A percentile compares a stretch with the other conserved stretches of the same genome.
phyloP scores from a whole-genome alignment of 2,329 filamentous ascomycete genomes.

The Pseudogymnoascus sp. region DNA sequence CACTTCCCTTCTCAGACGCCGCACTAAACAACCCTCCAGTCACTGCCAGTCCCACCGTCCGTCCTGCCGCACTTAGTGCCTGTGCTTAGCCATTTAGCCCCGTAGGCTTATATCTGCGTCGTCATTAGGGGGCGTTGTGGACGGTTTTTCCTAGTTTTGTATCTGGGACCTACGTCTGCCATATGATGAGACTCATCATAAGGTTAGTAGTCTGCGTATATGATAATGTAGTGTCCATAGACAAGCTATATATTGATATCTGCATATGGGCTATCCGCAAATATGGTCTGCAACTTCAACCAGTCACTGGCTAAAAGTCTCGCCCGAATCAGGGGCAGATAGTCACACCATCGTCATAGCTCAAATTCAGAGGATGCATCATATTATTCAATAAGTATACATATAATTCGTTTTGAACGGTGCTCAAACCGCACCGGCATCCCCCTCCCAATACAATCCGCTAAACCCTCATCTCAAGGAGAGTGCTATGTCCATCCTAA shows the following conservation, averaged over 20 bases:
- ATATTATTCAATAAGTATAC: constrained; percentile 8
- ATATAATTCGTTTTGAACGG: constrained; percentile 9
- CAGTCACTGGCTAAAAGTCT: neutral
- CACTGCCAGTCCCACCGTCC: too few relatives aligned
- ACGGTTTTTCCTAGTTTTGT: neutral
- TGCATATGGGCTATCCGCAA: neutral
- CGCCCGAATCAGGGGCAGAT: neutral
- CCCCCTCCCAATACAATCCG: neutral
- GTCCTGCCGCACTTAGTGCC: too few relatives aligned
- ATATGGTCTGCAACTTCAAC: neutral
- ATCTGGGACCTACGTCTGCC: neutral
- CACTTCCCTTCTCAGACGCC: too few relatives aligned
- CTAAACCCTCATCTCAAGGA: constrained; percentile 4
- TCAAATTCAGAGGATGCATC: neutral
- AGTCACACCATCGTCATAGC: neutral
- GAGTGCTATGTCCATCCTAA: constrained; percentile 9
- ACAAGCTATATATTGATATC: too few relatives aligned
- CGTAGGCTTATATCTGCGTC: too few relatives aligned
- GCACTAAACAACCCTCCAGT: too few relatives aligned
- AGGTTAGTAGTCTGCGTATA: neutral
- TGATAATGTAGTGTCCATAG: neutral
- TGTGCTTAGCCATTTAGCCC: too few relatives aligned
- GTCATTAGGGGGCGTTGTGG: neutral
- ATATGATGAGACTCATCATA: neutral
- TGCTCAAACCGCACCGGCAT: neutral